Percentiles rank a stretch among this genome's conserved stretches.
Conservation (phyloP, 495 filamentous ascomycete species). For the Hypoxylon cercidicola region DNA sequence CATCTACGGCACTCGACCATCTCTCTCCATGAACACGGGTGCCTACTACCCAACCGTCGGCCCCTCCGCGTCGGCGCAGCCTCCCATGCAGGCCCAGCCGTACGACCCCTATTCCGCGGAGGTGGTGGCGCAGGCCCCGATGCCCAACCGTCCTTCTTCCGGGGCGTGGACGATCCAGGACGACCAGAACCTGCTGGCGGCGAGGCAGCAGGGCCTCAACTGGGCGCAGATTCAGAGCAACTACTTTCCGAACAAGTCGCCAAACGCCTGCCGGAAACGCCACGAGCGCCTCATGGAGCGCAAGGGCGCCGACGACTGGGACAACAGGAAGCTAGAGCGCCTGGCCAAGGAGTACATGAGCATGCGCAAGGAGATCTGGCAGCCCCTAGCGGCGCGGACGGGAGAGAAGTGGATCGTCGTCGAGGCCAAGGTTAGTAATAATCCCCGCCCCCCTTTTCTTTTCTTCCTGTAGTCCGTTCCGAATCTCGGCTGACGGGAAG, state of each 20-base stretch:
- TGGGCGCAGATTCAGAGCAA: constrained; percentile 76
- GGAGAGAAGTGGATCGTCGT: constrained; percentile 77
- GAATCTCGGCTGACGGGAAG: constrained; percentile 1
- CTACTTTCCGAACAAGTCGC: constrained; percentile 76
- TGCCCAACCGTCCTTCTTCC: constrained; percentile 60
- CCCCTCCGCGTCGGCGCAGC: constrained; percentile 37
- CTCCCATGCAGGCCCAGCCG: constrained; percentile 44
- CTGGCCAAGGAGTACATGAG: constrained; percentile 75
- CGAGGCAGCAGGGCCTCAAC: constrained; percentile 72
- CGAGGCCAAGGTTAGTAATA: constrained; percentile 70
- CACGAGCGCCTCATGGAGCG: constrained; percentile 79
- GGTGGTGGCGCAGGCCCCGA: constrained; percentile 45
- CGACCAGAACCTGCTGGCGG: constrained; percentile 69
- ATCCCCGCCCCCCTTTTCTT: constrained; percentile 3
- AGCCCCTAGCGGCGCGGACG: constrained; percentile 65
- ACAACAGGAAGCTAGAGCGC: constrained; percentile 70
- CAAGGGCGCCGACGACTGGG: constrained; percentile 72
- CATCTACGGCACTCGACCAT: constrained; percentile 44
- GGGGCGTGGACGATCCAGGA: constrained; percentile 72
- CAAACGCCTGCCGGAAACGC: constrained; percentile 82
- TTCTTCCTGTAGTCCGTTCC: neutral
- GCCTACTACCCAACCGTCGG: constrained; percentile 44
- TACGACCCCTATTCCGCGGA: constrained; percentile 54
- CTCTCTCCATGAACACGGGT: constrained; percentile 41
- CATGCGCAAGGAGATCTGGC: constrained; percentile 78